Percentiles rank a stretch among this genome's conserved stretches.
phyloP scores from a whole-genome alignment of 768 basidiomycete species.

The Boletus huronensis region DNA sequence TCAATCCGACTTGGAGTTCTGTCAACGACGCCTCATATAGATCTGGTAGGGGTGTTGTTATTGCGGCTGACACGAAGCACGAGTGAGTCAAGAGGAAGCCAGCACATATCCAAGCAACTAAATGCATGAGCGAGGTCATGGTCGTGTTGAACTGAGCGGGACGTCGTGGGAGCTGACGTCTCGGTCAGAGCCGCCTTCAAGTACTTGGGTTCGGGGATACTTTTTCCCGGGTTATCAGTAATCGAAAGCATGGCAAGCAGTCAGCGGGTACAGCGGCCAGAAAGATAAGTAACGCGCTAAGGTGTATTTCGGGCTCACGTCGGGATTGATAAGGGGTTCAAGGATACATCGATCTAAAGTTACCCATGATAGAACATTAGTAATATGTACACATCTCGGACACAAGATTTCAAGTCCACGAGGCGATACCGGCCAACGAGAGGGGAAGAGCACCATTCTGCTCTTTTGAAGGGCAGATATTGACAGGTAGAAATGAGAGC shows the following conservation, averaged over 20 bases:
- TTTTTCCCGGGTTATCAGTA: conserved; percentile 8
- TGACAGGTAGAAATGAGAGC: not conserved
- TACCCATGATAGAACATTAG: not conserved
- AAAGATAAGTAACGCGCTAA: not conserved
- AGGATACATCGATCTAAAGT: conserved; percentile 1
- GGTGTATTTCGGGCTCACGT: not conserved
- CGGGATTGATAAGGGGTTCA: not conserved
- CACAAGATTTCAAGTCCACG: not conserved
- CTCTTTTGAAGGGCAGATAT: not conserved
- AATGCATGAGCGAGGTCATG: conserved; percentile 4
- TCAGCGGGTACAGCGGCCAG: conserved; percentile 6
- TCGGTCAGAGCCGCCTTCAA: not conserved
- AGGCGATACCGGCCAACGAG: not conserved
- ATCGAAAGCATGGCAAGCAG: conserved; percentile 1
- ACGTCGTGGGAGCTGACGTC: not conserved
- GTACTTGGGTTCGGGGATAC: not conserved
- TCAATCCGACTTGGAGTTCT: conserved; percentile 39
- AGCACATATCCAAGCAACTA: conserved; percentile 7
- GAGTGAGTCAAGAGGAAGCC: conserved; percentile 4
- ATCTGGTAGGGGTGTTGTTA: conserved; percentile 32
- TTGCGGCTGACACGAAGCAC: conserved; percentile 8
- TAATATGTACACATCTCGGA: not conserved
- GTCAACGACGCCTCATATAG: conserved; percentile 39
- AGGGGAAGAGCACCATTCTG: not conserved
- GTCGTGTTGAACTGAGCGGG: not conserved